These are phyloP conservation scores for Chenopodium formosanum DNA, from an alignment of 148 eudicot species.

Conservation along the genomic window DNA sequence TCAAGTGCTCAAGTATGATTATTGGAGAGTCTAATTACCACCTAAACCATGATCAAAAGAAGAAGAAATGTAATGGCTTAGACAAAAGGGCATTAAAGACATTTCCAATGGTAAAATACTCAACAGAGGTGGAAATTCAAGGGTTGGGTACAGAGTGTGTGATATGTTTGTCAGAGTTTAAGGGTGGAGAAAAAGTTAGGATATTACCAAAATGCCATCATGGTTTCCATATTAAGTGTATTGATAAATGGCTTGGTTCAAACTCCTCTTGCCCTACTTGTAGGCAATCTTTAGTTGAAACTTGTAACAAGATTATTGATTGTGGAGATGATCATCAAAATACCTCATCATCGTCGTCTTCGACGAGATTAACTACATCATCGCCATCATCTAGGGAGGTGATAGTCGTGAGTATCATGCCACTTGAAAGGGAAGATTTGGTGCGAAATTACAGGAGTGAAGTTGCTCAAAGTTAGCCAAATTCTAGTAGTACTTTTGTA, in stretches of 20 bases:
- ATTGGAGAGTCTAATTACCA: constrained; percentile 22
- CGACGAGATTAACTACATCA: background rate
- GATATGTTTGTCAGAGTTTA: constrained; percentile 68
- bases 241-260: constrained; percentile 72
- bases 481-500: background rate
- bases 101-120: constrained; percentile 53
- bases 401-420: constrained; percentile 19
- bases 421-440: constrained; percentile 24
- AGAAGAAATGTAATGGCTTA: constrained; percentile 1
- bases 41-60: constrained; percentile 13
- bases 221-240: constrained; percentile 74
- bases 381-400: background rate
- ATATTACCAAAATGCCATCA: constrained; percentile 83
- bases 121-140: constrained; percentile 42
- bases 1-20: constrained; percentile 27
- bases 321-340: constrained; percentile 22
- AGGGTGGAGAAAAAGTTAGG: constrained; percentile 42
- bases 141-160: constrained; percentile 58
- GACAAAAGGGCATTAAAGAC: constrained; percentile 68
- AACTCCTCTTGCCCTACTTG: constrained; percentile 91
- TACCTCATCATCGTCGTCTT: constrained; percentile 7
- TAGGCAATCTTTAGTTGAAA: constrained; percentile 64
- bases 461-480: background rate
- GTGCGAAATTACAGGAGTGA: constrained; percentile 34
- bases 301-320: constrained; percentile 57